These are phyloP conservation scores for Hyaloscypha variabilis DNA, from an alignment of 495 filamentous ascomycete species.

Conservation along the genomic window DNA sequence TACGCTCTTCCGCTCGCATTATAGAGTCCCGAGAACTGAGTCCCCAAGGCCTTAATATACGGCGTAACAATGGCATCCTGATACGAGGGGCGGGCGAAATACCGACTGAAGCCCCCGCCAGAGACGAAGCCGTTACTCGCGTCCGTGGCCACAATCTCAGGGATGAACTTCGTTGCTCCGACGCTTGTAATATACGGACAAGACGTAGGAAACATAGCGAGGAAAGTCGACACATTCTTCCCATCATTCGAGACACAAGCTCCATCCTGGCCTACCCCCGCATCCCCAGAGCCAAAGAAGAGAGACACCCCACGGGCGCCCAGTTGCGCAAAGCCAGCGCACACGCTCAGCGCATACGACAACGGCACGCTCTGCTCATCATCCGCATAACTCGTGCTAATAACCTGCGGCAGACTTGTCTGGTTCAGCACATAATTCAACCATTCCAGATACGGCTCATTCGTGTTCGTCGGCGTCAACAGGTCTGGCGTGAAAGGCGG, in stretches of 20 bases:
- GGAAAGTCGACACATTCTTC: constrained; percentile 60
- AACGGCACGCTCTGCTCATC: constrained; percentile 65
- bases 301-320: constrained; percentile 72
- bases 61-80: constrained; percentile 58
- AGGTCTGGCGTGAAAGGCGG: constrained; percentile 59
- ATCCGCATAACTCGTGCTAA: constrained; percentile 75
- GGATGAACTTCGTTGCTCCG: constrained; percentile 64
- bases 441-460: constrained; percentile 51
- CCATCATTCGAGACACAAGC: constrained; percentile 70
- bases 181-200: constrained; percentile 83
- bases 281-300: constrained; percentile 72
- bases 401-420: constrained; percentile 66
- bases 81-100: constrained; percentile 65
- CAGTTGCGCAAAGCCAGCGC: constrained; percentile 71
- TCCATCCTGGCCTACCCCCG: constrained; percentile 54
- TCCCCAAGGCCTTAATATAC: constrained; percentile 48
- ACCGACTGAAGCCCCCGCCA: constrained; percentile 73
- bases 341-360: constrained; percentile 64
- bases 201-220: constrained; percentile 73
- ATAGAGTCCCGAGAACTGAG: constrained; percentile 19
- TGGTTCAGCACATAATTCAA: constrained; percentile 69
- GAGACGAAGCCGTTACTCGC: constrained; percentile 58
- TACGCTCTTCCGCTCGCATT: constrained; percentile 65
- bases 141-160: constrained; percentile 57
- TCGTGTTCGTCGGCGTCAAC: constrained; percentile 38